Evolutionary conservation across 345 rosid genomes (phyloP).

Genomic region (Jatropha curcas): DNA sequence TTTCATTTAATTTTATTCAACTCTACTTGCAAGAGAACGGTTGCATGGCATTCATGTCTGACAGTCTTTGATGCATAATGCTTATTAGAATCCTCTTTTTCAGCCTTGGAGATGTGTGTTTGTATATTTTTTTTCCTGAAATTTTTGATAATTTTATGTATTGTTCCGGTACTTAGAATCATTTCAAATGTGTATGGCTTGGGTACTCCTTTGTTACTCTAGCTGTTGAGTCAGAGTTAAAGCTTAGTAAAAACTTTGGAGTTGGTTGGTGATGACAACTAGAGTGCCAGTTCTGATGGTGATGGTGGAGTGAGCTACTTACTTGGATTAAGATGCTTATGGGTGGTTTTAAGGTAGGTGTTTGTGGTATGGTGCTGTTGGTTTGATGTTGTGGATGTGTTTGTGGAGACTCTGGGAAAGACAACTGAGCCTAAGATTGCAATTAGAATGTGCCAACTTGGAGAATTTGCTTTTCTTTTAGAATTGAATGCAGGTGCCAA

Average conservation of each 20-base stretch:
- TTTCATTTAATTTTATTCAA: not conserved
- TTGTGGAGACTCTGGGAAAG: not conserved
- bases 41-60: not conserved
- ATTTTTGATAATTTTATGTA: not conserved
- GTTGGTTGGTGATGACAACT: conserved; percentile 1
- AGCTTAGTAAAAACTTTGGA: conserved; percentile 1
- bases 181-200: not conserved
- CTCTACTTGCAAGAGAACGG: not conserved
- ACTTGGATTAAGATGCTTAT: conserved; percentile 1
- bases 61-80: no score
- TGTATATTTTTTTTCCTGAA: conserved; percentile 3
- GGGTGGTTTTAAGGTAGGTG: no score
- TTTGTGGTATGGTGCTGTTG: not conserved
- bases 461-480: not conserved
- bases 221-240: not conserved
- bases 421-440: not conserved
- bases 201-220: not conserved
- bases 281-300: not conserved
- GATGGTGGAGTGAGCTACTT: not conserved
- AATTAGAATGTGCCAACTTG: not conserved
- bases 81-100: not conserved
- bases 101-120: not conserved
- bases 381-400: not conserved
- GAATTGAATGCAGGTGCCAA: not conserved
- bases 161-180: not conserved